Conservation (phyloP, 495 filamentous ascomycete genomes). For the Penicillium lividum region DNA sequence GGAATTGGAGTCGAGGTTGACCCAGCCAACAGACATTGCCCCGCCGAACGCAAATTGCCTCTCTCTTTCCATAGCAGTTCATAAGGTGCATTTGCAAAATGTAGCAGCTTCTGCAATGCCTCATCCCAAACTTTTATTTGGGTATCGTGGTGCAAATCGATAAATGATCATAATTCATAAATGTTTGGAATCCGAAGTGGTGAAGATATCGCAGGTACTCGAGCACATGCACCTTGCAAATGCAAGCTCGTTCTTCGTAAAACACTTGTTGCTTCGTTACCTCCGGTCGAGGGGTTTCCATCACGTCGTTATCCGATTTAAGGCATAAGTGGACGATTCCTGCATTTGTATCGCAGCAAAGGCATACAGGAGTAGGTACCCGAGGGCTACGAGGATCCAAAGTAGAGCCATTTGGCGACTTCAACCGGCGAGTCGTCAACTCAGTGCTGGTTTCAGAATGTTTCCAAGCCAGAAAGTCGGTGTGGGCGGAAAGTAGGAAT, state of each 20-base stretch:
- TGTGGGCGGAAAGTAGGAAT: not conserved
- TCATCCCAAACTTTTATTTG: not conserved
- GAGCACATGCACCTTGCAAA: not conserved
- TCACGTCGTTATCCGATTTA: constrained; percentile 26
- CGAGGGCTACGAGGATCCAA: constrained; percentile 42
- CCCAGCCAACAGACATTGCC: constrained; percentile 1
- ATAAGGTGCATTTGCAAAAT: not conserved
- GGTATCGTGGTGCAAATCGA: constrained; percentile 16
- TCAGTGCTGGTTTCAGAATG: too few relatives aligned
- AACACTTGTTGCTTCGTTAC: not conserved
- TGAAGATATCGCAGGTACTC: not conserved
- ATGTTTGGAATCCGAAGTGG: not conserved
- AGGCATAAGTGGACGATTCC: constrained; percentile 10
- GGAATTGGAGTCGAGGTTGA: not conserved
- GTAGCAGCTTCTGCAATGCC: not conserved
- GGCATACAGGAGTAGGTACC: constrained; percentile 45
- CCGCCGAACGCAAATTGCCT: not conserved
- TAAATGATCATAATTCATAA: constrained; percentile 8
- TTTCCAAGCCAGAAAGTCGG: not conserved
- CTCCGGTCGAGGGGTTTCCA: constrained; percentile 2
- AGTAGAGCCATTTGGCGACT: constrained; percentile 31
- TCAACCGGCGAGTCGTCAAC: too few relatives aligned
- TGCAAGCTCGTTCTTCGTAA: not conserved
- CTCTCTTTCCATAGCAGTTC: not conserved
- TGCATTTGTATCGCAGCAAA: constrained; percentile 36